Conservation (phyloP, 2,329 filamentous ascomycete species). For the Apiospora phragmitis region DNA sequence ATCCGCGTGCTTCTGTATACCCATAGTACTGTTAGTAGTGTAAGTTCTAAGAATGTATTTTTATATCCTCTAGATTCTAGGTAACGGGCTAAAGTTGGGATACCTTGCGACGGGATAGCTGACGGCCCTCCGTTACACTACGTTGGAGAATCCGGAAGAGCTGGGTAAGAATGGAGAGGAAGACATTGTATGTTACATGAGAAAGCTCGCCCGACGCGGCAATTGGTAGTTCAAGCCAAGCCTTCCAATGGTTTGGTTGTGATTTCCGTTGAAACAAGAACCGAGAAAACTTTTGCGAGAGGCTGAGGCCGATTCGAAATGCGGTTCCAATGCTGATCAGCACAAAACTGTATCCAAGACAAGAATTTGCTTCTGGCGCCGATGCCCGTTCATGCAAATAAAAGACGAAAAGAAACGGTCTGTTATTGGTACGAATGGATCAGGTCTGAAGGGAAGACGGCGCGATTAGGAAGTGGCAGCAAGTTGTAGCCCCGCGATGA, state of each 20-base stretch:
- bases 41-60: not conserved
- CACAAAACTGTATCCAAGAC: not conserved
- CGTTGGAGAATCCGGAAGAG: too few species aligned
- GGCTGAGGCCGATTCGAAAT: not conserved
- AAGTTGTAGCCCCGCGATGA: not conserved
- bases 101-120: not conserved
- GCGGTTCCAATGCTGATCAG: not conserved
- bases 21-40: not conserved
- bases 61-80: too few species aligned
- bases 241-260: not conserved
- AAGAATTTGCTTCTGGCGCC: not conserved
- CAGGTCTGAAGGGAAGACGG: not conserved
- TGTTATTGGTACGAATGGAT: not conserved
- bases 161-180: not conserved
- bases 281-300: not conserved
- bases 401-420: not conserved
- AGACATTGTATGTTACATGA: not conserved
- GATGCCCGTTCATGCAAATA: not conserved
- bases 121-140: too few species aligned
- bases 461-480: not conserved
- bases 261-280: constrained; percentile 1
- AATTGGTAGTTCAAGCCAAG: not conserved
- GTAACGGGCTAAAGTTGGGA: not conserved
- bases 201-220: too few species aligned
- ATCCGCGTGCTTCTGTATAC: not conserved